Evolutionary conservation across 2,329 filamentous ascomycete genomes (phyloP).

Genomic region (Cercospora beticola): DNA sequence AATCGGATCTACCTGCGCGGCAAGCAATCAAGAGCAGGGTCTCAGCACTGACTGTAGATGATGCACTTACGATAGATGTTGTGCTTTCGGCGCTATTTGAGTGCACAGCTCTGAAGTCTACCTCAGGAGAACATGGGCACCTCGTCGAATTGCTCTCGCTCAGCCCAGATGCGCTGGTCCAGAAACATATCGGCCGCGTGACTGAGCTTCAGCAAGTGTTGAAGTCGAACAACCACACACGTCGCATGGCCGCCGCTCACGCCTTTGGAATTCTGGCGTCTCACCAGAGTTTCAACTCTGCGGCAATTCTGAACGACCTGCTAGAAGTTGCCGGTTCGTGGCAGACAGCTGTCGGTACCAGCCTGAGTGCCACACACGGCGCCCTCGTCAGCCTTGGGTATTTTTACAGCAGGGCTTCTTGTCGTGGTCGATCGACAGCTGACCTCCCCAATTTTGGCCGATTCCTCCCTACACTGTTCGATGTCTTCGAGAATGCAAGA

Average conservation of each 20-base stretch:
- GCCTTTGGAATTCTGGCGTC: slow-evolving; percentile 75
- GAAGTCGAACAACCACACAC: slow-evolving; percentile 68
- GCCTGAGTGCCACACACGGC: slow-evolving; percentile 60
- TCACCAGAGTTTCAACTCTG: slow-evolving; percentile 49
- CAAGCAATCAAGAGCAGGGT: slow-evolving; percentile 59
- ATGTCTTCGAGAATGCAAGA: slow-evolving; percentile 54
- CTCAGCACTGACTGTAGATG: slow-evolving; percentile 29
- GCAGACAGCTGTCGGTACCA: slow-evolving; percentile 60
- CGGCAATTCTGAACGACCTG: slow-evolving; percentile 45
- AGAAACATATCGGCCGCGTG: slow-evolving; percentile 51
- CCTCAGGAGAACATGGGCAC: slow-evolving; percentile 38
- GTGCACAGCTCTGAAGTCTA: slow-evolving; percentile 18
- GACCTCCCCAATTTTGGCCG: slow-evolving; percentile 30
- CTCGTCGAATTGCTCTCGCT: slow-evolving; percentile 57
- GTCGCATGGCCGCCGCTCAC: slow-evolving; percentile 66
- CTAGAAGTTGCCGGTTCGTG: slow-evolving; percentile 46
- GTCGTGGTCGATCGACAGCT: slow-evolving; percentile 41
- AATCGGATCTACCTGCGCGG: slow-evolving; percentile 67
- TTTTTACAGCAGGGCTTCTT: slow-evolving; percentile 57
- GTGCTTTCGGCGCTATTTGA: slow-evolving; percentile 30
- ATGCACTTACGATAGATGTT: slow-evolving; percentile 41
- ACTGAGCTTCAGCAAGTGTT: slow-evolving; percentile 60
- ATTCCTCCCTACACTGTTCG: slow-evolving; percentile 48
- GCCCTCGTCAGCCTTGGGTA: slow-evolving; percentile 59
- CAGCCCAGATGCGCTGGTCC: slow-evolving; percentile 54